Conservation (phyloP, 768 basidiomycete species). For the Solioccasus polychromus region DNA sequence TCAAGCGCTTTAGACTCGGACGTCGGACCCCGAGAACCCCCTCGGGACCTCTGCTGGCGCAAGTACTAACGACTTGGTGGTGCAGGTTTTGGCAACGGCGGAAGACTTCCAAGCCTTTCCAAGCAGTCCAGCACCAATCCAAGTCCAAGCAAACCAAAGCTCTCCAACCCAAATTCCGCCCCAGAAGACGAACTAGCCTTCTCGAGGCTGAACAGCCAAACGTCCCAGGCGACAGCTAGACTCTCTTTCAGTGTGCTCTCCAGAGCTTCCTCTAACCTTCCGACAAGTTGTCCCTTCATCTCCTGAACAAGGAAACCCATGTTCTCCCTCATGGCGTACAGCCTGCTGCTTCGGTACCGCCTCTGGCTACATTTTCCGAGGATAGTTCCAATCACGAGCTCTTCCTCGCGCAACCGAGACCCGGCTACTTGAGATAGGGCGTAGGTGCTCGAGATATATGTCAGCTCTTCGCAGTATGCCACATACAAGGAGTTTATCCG, state of each 20-base stretch:
- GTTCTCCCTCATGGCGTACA: constrained; percentile 62
- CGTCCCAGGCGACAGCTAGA: constrained; percentile 58
- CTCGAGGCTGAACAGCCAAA: constrained; percentile 56
- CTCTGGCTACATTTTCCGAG: constrained; percentile 64
- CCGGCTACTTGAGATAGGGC: constrained; percentile 57
- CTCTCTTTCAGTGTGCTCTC: constrained; percentile 33
- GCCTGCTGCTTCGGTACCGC: constrained; percentile 55
- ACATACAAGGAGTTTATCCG: constrained; percentile 19
- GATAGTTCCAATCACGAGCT: constrained; percentile 74
- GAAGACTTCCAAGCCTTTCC: constrained; percentile 37
- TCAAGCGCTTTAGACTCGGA: no score
- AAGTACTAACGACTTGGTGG: no score
- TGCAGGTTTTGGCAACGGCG: constrained; percentile 14
- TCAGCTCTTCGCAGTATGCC: constrained; percentile 60
- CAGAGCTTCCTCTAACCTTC: constrained; percentile 23
- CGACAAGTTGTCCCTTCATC: constrained; percentile 38
- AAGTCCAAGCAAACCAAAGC: constrained; percentile 68
- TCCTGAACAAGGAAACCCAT: constrained; percentile 49
- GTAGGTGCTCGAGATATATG: constrained; percentile 68
- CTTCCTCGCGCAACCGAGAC: constrained; percentile 62
- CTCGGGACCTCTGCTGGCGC: no score
- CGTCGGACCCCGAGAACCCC: no score
- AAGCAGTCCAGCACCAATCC: constrained; percentile 57
- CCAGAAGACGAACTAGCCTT: constrained; percentile 25
- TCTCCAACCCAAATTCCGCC: constrained; percentile 49